phyloP scores from a whole-genome alignment of 768 basidiomycete genomes.

The Suillus subalutaceus region DNA sequence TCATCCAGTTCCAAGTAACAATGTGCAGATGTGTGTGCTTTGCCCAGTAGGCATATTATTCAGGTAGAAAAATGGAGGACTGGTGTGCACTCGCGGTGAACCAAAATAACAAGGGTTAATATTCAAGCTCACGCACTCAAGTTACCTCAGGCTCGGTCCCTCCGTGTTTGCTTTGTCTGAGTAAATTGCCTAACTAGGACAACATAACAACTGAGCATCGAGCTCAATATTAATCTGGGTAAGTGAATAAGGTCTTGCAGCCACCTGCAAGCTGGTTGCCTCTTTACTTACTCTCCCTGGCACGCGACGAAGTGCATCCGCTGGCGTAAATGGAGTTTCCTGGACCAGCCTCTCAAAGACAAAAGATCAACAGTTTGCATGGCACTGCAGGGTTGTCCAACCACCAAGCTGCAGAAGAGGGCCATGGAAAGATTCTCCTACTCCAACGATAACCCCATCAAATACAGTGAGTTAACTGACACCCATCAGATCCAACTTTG shows the following conservation, averaged over 20 bases:
- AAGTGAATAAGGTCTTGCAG: neutral
- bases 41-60: neutral
- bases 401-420: too few relatives aligned
- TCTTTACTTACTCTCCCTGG: neutral
- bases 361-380: too few relatives aligned
- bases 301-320: neutral
- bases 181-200: conserved; percentile 2
- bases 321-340: too few relatives aligned
- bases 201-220: neutral
- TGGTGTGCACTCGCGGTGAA: neutral
- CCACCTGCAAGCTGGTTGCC: conserved; percentile 1
- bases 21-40: neutral
- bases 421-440: too few relatives aligned
- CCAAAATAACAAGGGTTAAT: neutral
- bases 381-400: too few relatives aligned
- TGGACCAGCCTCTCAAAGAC: too few relatives aligned
- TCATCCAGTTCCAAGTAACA: neutral
- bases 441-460: too few relatives aligned
- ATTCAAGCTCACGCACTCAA: neutral
- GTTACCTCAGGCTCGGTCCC: too few relatives aligned
- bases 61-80: neutral
- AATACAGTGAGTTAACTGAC: too few relatives aligned
- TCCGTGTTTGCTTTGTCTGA: neutral
- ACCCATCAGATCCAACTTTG: too few relatives aligned
- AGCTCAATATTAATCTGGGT: neutral